Evolutionary conservation across 805 yeast species (phyloP), one percentile per base, ranked within the genome.

Genomic region (Debaryomyces hansenii): DNA sequence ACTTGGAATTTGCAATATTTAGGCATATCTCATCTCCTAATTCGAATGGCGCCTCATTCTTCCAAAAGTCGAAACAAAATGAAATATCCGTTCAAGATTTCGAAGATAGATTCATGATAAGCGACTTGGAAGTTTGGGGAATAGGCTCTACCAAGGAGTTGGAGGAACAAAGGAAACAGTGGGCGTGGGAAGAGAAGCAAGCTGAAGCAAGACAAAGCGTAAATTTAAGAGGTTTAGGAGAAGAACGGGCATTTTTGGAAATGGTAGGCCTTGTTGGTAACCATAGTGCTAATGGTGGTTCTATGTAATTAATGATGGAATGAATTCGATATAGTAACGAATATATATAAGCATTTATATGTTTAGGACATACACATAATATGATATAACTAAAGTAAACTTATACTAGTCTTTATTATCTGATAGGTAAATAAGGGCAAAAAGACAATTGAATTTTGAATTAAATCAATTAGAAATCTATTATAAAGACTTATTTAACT

Each of bases 171-270:
- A 71, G 77, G 39, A 80, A 79, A 56, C 78, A 79, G 49, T 87
- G 96, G 94, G 90, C 85, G 55, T 90, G 97, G 97, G 97, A 92
- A 60, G 86, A 85, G 58, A 73, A 82, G 41, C 96, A 90, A 60
- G 96, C 96, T 0, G 78, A 82, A 54, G 84, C 90, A 32, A 73
- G 97, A 43, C 86, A 85, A 56, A 74, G 79, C 24, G 78, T 90
- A 2, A 89, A 90, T 57, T 53, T 84, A 28, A 74, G 78, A 43
- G 79, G 77, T 46, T 60, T 86, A 53, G 87, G 87, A 1, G 97
- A 91, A 56, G 96, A 90, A 43, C 67, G 90, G 46, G 96, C 96
- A 0, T 70, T 91, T 40, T 67, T 91, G 51, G 97, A 90, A 54
- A 78, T 91, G 89, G 97, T 89, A 0, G 85, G 85, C 0, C 59